phyloP scores from a whole-genome alignment of 352 stramenopile genomes.

The Pythium aristosporum region DNA sequence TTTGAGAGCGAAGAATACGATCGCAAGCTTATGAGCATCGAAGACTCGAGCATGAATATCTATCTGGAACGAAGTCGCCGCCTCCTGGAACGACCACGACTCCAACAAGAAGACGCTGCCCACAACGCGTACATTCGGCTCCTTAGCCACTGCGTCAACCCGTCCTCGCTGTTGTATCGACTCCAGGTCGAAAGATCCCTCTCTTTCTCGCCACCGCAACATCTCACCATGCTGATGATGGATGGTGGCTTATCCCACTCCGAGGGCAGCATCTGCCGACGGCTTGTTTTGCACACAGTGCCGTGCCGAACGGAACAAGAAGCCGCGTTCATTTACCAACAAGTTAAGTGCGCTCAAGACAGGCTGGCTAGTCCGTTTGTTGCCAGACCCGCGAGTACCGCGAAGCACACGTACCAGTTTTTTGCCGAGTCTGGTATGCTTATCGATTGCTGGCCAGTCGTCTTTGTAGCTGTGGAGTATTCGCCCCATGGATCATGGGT shows the following conservation, averaged over 20 bases:
- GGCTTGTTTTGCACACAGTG: conserved; percentile 43
- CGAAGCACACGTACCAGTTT: conserved; percentile 60
- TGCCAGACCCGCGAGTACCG: conserved; percentile 24
- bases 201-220: conserved; percentile 34
- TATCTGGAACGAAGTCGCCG: conserved; percentile 47
- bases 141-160: conserved; percentile 53
- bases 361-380: conserved; percentile 47
- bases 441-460: conserved; percentile 55
- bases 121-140: conserved; percentile 50
- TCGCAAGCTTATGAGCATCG: conserved; percentile 37
- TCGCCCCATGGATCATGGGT: conserved; percentile 43
- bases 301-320: conserved; percentile 46
- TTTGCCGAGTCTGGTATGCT: conserved; percentile 63
- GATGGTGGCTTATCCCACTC: conserved; percentile 16
- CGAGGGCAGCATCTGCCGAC: neutral
- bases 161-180: conserved; percentile 41
- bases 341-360: conserved; percentile 39
- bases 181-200: conserved; percentile 54
- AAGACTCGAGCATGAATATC: conserved; percentile 50
- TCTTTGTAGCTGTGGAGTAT: conserved; percentile 52
- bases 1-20: conserved; percentile 53
- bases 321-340: conserved; percentile 32
- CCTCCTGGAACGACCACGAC: conserved; percentile 36
- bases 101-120: conserved; percentile 49
- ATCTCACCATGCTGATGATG: conserved; percentile 36